Percentiles rank a stretch among this genome's conserved stretches.
phyloP scores from a whole-genome alignment of 345 rosid species.

The Hibiscus mutabilis region DNA sequence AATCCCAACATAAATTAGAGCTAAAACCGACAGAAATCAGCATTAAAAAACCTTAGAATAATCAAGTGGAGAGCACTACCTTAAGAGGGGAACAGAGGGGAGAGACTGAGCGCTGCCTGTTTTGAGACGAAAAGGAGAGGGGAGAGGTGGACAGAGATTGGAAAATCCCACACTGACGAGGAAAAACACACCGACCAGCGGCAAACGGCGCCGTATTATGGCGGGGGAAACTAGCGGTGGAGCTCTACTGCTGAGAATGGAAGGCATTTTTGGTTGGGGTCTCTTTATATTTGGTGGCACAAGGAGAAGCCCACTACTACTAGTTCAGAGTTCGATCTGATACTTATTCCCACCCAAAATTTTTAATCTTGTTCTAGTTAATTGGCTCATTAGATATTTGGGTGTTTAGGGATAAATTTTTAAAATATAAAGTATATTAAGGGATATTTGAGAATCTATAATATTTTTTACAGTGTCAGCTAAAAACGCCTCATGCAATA shows the following conservation, averaged over 20 bases:
- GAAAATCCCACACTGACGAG: slow-evolving; percentile 61
- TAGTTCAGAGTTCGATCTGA: too few species aligned
- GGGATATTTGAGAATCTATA: too few species aligned
- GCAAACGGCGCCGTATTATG: slow-evolving; percentile 43
- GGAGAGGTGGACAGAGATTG: slow-evolving; percentile 28
- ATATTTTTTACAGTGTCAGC: too few species aligned
- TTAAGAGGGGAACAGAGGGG: slow-evolving; percentile 38
- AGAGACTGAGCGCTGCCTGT: slow-evolving; percentile 52
- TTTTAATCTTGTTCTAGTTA: too few species aligned
- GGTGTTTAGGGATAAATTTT: too few species aligned
- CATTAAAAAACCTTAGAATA: neutral
- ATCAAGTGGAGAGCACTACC: slow-evolving; percentile 24
- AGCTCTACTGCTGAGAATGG: slow-evolving; percentile 20
- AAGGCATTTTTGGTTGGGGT: slow-evolving; percentile 22
- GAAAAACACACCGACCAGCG: slow-evolving; percentile 65
- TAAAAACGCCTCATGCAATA: too few species aligned
- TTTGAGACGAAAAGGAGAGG: slow-evolving; percentile 33
- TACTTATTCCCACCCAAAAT: too few species aligned
- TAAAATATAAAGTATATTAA: too few species aligned
- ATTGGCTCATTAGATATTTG: too few species aligned
- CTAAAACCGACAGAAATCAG: neutral
- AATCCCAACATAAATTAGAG: neutral
- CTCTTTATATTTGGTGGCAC: neutral
- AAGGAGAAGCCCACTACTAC: neutral
- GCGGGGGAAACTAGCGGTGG: slow-evolving; percentile 25